Conservation (phyloP, 345 rosid genomes). For the Carallia brachiata region DNA sequence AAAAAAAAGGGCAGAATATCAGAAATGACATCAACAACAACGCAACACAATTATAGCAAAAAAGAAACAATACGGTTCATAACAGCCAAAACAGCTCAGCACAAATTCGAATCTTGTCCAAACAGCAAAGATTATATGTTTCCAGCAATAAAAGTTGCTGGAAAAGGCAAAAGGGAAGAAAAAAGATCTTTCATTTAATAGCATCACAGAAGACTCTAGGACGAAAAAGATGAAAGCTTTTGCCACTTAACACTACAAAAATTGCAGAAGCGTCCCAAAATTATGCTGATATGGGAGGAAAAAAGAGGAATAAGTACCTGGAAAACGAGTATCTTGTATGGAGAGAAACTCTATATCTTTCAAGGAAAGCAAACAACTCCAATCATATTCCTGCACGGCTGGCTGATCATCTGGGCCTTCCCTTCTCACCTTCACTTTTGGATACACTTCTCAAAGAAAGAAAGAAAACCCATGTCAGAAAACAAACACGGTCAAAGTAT, state of each 20-base stretch:
- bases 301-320: slow-evolving; percentile 29
- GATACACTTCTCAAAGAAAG: slow-evolving; percentile 47
- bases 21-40: no score
- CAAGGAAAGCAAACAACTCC: slow-evolving; percentile 42
- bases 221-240: no score
- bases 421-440: slow-evolving; percentile 50
- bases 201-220: no score
- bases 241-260: background rate
- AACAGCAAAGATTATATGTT: no score
- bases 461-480: slow-evolving; percentile 12
- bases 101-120: no score
- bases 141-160: no score
- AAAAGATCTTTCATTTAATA: no score
- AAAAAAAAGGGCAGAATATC: no score
- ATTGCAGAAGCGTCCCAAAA: background rate
- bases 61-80: no score
- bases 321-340: slow-evolving; percentile 40
- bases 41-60: no score
- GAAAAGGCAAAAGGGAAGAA: no score
- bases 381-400: slow-evolving; percentile 19
- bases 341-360: slow-evolving; percentile 51
- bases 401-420: slow-evolving; percentile 28
- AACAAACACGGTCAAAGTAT: background rate
- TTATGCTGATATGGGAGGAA: background rate
- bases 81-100: no score